phyloP scores from a whole-genome alignment of 2,329 filamentous ascomycete genomes.

The Fusarium longipes region DNA sequence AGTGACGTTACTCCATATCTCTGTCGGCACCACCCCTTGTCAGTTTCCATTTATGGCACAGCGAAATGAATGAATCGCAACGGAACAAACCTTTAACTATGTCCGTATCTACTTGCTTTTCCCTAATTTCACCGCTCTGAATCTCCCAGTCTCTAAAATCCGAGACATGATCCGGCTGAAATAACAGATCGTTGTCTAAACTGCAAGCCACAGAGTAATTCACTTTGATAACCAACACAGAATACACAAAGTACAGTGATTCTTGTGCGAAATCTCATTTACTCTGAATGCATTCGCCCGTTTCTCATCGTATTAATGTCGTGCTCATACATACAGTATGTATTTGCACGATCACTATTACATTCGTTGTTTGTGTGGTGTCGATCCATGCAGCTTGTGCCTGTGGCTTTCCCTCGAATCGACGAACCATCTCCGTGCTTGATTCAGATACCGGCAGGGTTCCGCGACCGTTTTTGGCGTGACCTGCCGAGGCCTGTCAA shows the following conservation, averaged over 20 bases:
- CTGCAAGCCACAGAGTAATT: neutral
- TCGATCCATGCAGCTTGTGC: constrained; percentile 29
- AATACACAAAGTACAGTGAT: too few species aligned
- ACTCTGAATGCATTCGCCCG: constrained; percentile 11
- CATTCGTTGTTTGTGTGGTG: constrained; percentile 26
- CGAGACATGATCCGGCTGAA: neutral
- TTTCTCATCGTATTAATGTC: constrained; percentile 22
- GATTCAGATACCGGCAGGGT: constrained; percentile 21
- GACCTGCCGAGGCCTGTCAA: constrained; percentile 3
- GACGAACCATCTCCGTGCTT: constrained; percentile 28
- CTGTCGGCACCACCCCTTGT: constrained; percentile 25
- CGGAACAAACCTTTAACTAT: constrained; percentile 12
- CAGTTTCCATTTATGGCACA: constrained; percentile 38
- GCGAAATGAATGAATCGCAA: constrained; percentile 21
- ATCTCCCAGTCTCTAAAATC: constrained; percentile 2
- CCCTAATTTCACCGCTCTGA: constrained; percentile 30
- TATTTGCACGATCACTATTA: too few species aligned
- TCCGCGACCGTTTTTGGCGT: constrained; percentile 8
- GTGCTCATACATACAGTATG: constrained; percentile 16
- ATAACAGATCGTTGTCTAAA: neutral
- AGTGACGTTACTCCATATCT: constrained; percentile 40
- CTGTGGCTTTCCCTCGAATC: constrained; percentile 23
- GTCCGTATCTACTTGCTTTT: neutral
- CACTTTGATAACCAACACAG: neutral
- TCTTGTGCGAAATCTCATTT: constrained; percentile 8